Percentiles rank a stretch among this genome's conserved stretches.
These are phyloP conservation scores for Amanita fuliginea DNA, from an alignment of 768 basidiomycete genomes.

Conservation along the genomic window DNA sequence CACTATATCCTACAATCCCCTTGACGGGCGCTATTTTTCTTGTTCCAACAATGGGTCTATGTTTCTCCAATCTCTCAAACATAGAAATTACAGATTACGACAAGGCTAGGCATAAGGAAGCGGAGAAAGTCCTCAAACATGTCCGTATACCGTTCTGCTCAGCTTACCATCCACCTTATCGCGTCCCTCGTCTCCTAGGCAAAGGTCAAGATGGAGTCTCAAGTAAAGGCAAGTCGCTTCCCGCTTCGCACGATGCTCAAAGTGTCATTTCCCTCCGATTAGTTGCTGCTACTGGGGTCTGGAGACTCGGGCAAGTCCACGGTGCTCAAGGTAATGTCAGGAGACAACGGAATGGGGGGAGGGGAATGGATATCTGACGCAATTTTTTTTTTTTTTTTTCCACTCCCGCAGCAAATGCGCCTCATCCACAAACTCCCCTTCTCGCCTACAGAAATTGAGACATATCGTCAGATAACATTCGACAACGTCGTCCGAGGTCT, in stretches of 20 bases:
- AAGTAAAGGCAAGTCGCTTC: slow-evolving; percentile 54
- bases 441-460: slow-evolving; percentile 71
- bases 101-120: slow-evolving; percentile 51
- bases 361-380: neutral
- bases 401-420: slow-evolving; percentile 74
- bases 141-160: slow-evolving; percentile 24
- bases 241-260: slow-evolving; percentile 1
- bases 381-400: neutral
- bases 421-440: slow-evolving; percentile 87
- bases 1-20: neutral
- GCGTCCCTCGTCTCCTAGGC: slow-evolving; percentile 32
- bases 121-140: slow-evolving; percentile 71
- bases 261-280: neutral
- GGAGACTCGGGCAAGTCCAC: slow-evolving; percentile 94
- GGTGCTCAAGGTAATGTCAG: slow-evolving; percentile 58
- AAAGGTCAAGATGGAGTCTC: slow-evolving; percentile 55
- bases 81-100: slow-evolving; percentile 62
- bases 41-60: slow-evolving; percentile 63
- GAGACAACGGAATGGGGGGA: neutral
- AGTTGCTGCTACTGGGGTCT: slow-evolving; percentile 86
- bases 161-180: slow-evolving; percentile 4
- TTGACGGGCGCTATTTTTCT: neutral
- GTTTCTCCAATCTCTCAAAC: slow-evolving; percentile 51
- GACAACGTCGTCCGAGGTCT: slow-evolving; percentile 86
- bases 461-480: slow-evolving; percentile 86